These are phyloP conservation scores for Rosa persica DNA, from an alignment of 306 rosid genomes.

Conservation along the genomic window DNA sequence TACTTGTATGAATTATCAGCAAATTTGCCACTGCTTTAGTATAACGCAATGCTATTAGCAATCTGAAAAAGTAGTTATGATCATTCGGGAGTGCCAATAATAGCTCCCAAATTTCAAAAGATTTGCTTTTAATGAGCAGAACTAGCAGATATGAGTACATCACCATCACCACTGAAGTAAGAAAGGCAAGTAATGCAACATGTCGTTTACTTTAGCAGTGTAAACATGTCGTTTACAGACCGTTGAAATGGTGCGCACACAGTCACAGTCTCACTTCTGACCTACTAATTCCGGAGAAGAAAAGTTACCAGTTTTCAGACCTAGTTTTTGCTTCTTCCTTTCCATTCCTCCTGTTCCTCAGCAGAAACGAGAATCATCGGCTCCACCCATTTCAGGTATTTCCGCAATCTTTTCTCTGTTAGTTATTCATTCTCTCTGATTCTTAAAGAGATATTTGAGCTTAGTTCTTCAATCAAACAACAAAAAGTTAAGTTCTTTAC, in stretches of 20 bases:
- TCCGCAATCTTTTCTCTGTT: not conserved
- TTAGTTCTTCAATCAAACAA: not conserved
- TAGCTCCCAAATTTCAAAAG: not conserved
- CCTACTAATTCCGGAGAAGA: too few relatives aligned
- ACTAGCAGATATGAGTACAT: too few relatives aligned
- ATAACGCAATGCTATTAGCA: not conserved
- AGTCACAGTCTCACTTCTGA: too few relatives aligned
- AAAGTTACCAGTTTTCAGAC: too few relatives aligned
- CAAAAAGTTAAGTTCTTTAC: not conserved
- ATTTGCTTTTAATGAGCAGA: not conserved
- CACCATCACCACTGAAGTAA: too few relatives aligned
- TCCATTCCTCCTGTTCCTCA: not conserved
- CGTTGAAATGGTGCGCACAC: too few relatives aligned
- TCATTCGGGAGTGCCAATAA: not conserved
- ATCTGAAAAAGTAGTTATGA: not conserved
- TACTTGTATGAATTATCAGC: not conserved
- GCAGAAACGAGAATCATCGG: not conserved
- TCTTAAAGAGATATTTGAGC: not conserved
- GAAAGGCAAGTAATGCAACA: too few relatives aligned
- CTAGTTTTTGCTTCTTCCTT: not conserved
- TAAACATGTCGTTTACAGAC: too few relatives aligned
- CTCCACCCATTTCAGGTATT: not conserved
- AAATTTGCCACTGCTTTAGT: not conserved
- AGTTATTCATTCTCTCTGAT: not conserved
- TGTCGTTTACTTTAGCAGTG: too few relatives aligned